Base-by-base conservation (phyloP, 768 basidiomycete species). In the Naganishia kalamii region DNA sequence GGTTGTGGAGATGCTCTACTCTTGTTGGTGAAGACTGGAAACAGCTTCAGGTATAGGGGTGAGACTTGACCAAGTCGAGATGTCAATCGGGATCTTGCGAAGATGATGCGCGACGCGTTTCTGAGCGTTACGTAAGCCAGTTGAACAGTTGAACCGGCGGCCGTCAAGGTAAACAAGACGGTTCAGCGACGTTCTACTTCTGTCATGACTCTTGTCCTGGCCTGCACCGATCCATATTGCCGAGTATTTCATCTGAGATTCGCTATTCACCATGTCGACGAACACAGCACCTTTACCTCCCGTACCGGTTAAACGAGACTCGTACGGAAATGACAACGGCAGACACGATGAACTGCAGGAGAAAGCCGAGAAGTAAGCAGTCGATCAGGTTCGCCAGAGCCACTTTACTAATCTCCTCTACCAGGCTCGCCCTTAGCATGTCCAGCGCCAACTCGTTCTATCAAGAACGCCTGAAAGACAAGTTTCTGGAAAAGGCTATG, bases 381-480 rank as follows among this genome's bases (percentile, higher is more conserved):
- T 11, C 11, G 35, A 3, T 4, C 21, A 27, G 37, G 37, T 27
- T 25, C 17, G 8, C 23, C 10, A n/a, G 19, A 11, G 32, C 10
- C 33, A 57, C 27, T 13, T 1, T 35, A 5, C 4, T 23, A 57
- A n/a, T 17, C 3, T 19, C 11, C 5, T 27, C 19, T 33, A 3
- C 12, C 35, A 57, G 54, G 25, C 23, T 57, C 4, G n/a, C 54
- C 1, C 37, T 35, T 8, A 41, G 54, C 35, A 57, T 57, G 54
- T 57, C 54, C 4, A 35, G 27, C 4, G 54, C 54, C 12, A 37
- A 27, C 17, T 40, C 54, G 10, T 57, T 57, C 23, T 57, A 57
- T 17, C 54, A 57, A 33, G 54, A 57, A 57, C 54, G 54, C 35
- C 35, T 57, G 21, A 57, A 57, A 25, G 54, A 57, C 54, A 57